Base-by-base conservation (phyloP, 2,329 filamentous ascomycete species). In the Colletotrichum melonis region DNA sequence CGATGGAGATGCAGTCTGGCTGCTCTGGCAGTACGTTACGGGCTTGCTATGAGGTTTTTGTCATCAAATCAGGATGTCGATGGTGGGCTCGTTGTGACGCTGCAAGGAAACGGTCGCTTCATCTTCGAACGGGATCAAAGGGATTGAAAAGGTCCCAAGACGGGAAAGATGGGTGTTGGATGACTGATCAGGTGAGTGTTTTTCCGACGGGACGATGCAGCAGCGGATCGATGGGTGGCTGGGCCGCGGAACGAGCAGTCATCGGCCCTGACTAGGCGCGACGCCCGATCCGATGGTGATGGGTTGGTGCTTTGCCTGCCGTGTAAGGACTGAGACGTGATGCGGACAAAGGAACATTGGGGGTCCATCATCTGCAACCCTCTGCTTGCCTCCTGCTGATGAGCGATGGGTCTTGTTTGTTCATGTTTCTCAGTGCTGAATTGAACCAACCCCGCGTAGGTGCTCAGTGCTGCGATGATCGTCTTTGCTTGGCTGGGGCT, bases 261-360 rank as follows among this genome's bases (percentile, higher is more conserved):
- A 63, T 67, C 63, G 63, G 63, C 46, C 35, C 57, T 67, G 56
- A 19, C 42, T 56, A 30, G 69, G 69, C 69, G 63, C 69, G 69
- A 71, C 59, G 42, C 30, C 69, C 69, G 63, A 63, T 71, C 63
- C 49, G 56, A 55, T 59, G 26, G 55, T 49, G 57, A 62, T 24
- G 63, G 22, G 63, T 28, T 46, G 42, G 42, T 22, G 8, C 19
- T 19, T 11, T 11, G 8, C 19, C 19, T 22, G 19, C 42, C 19
- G 42, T 49, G 42, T n/a, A n/a, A 49, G 42, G 49, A 54, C 54
- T 68, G 60, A n/a, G 58, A 63, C 46, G 52, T 30, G 26, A 24
- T 14, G 24, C 22, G n/a, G 9, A 57, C 38, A 19, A 49, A 42
- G 49, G 28, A 65, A 49, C 28, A 54, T 52, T 38, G 32, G 62